Evolutionary conservation across 192 early-diverging fungal species (phyloP).

Genomic region (Gonapodya prolifera): DNA sequence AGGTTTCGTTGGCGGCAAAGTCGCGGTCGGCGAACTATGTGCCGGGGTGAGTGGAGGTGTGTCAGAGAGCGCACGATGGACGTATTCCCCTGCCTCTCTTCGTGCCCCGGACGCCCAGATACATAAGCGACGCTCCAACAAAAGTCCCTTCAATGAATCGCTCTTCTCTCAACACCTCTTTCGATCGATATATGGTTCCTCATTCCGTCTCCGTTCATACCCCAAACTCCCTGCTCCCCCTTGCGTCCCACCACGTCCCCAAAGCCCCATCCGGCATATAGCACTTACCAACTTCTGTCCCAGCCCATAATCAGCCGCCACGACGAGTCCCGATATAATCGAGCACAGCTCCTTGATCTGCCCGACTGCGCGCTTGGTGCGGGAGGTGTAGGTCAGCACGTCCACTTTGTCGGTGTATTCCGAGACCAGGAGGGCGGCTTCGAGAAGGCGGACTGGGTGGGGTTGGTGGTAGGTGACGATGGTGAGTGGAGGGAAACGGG

Average conservation of each 20-base stretch:
- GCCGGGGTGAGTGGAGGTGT: not conserved
- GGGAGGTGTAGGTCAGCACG: slow-evolving; percentile 47
- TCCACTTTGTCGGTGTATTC: slow-evolving; percentile 81
- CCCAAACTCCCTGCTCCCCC: not conserved
- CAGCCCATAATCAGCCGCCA: slow-evolving; percentile 69
- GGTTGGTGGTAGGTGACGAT: no score
- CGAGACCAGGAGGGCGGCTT: slow-evolving; percentile 84
- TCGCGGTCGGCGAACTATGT: slow-evolving; percentile 41
- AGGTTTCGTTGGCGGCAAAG: slow-evolving; percentile 63
- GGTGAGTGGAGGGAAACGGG: no score
- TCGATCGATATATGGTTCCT: no score
- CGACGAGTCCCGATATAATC: slow-evolving; percentile 79
- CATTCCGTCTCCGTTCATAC: no score
- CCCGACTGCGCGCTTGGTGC: slow-evolving; percentile 74
- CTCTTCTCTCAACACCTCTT: no score
- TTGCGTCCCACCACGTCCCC: not conserved
- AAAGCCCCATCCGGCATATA: no score
- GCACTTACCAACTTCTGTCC: slow-evolving; percentile 46
- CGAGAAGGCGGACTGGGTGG: slow-evolving; percentile 73
- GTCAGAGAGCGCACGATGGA: no score
- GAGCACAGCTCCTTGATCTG: slow-evolving; percentile 96
- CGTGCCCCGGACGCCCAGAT: no score
- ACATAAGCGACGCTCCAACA: not conserved
- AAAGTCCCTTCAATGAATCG: no score
- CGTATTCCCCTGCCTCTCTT: no score